These are phyloP conservation scores for Cyclotella cryptica DNA, from an alignment of 108 stramenopile genomes.

Conservation along the genomic window DNA sequence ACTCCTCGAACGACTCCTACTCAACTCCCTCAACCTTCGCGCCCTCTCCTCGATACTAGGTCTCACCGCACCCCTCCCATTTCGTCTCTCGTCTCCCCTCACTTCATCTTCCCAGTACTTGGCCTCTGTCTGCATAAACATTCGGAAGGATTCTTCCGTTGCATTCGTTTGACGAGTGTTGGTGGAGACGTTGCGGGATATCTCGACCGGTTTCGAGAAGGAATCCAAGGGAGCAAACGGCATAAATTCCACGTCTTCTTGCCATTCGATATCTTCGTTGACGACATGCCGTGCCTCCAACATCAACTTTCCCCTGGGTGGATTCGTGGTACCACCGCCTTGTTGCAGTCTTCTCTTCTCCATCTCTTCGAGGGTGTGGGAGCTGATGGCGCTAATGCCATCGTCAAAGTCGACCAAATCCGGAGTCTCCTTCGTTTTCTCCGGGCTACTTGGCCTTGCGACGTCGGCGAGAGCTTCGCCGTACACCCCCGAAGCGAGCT, in stretches of 20 bases:
- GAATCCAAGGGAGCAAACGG: not conserved
- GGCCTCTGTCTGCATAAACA: slow-evolving; percentile 22
- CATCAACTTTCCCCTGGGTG: slow-evolving; percentile 4
- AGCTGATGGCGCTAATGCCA: slow-evolving; percentile 75
- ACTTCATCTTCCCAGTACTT: slow-evolving; percentile 44
- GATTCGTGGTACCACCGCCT: not conserved
- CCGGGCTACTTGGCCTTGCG: slow-evolving; percentile 34
- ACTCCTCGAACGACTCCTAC: slow-evolving; percentile 48
- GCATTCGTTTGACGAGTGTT: slow-evolving; percentile 17
- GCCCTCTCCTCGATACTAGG: slow-evolving; percentile 46
- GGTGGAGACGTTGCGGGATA: slow-evolving; percentile 7
- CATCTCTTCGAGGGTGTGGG: slow-evolving; percentile 82
- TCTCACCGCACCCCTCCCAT: not conserved
- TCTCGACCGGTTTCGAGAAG: not conserved
- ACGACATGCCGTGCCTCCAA: not conserved
- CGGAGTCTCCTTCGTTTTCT: not conserved
- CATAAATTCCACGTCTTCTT: slow-evolving; percentile 11
- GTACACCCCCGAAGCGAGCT: slow-evolving; percentile 37
- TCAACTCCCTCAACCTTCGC: slow-evolving; percentile 45
- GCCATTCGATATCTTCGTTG: slow-evolving; percentile 15
- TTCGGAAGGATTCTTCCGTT: slow-evolving; percentile 29
- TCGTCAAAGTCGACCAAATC: slow-evolving; percentile 71
- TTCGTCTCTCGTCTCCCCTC: not conserved
- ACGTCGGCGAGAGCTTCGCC: slow-evolving; percentile 39
- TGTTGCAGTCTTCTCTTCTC: slow-evolving; percentile 26